Base-by-base conservation (phyloP, 2,329 filamentous ascomycete species). In the Botryotinia globosa region DNA sequence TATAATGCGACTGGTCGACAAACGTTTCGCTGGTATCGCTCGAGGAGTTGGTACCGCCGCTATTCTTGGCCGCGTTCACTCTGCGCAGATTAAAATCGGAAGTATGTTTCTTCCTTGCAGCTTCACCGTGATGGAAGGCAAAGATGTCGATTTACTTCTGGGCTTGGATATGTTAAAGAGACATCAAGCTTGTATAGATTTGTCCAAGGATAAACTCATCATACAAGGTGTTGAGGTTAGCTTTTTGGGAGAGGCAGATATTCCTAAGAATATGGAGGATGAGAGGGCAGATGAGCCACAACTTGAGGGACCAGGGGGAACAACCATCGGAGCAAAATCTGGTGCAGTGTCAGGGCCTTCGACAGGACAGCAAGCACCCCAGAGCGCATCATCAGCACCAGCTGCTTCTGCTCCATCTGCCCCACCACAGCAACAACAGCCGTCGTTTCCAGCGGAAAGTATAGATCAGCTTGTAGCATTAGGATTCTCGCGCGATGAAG, bases 121-220 rank as follows among this genome's bases (percentile, higher is more conserved):
- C 74, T 99, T 99, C 82, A 99, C 96, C 4, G 96, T 99, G 80
- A 99, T 99, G 96, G 96, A 99, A 84, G 96, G 96, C 76, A 99
- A 98, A 83, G 90, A 94, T 69, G 96, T 99, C 37, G 96, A 98
- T 81, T 86, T 99, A 29, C 87, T 99, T 3, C 88, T 99, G 20
- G 96, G 96, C 5, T 85, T 99, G 59, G 96, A 99, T 82, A 99
- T 99, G 93, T 87, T 99, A 74, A 98, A 97, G 84, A 90, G 96
- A 56, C 94, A 98, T 82, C 95, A 97, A 82, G 96, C 95, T 51
- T 92, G 88, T 78, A 95, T 99, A 79, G 96, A 99, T 81, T 87
- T 99, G 20, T 88, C 90, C 75, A 91, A 91, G 79, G 94, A 96
- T 79, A 92, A 91, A 75, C 88, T 99, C 29, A 88, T 97, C 75